These are phyloP conservation scores for Kluyveromyces aestuarii DNA, from an alignment of 805 yeast genomes.

Conservation along the genomic window DNA sequence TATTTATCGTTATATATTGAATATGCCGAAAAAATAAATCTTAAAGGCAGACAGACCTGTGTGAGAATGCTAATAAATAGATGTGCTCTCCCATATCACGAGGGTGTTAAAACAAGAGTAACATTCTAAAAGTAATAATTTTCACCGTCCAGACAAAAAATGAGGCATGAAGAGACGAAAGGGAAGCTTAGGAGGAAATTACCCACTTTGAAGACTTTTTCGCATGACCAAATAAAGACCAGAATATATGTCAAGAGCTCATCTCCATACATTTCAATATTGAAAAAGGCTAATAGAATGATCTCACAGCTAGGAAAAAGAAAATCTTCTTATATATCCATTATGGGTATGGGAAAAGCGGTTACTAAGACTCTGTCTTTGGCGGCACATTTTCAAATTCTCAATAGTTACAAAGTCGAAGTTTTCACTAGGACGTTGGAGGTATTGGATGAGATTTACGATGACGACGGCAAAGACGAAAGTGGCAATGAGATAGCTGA, in stretches of 20 bases:
- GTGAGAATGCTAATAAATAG: neutral
- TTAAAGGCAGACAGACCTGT: too few species aligned
- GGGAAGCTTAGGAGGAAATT: conserved; percentile 10
- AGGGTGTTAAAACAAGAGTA: neutral
- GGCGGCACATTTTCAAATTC: conserved; percentile 49
- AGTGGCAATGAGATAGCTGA: conserved; percentile 25
- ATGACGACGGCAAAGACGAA: conserved; percentile 19
- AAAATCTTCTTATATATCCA: conserved; percentile 38
- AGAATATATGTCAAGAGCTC: conserved; percentile 49
- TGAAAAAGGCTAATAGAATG: conserved; percentile 53
- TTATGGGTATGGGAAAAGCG: conserved; percentile 72
- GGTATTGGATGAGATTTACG: conserved; percentile 60
- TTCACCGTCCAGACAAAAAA: neutral
- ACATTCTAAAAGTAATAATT: neutral
- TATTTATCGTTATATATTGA: too few species aligned
- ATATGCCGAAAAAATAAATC: too few species aligned
- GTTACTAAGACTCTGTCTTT: conserved; percentile 54
- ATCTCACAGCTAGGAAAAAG: conserved; percentile 39
- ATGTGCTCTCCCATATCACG: neutral
- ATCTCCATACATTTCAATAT: conserved; percentile 67
- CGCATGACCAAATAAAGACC: conserved; percentile 37
- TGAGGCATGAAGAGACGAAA: neutral
- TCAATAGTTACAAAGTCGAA: conserved; percentile 45
- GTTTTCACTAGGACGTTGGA: conserved; percentile 53
- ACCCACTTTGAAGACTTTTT: conserved; percentile 26